Evolutionary conservation across 1,139 yeast genomes (phyloP).

Genomic region (Yamadazyma triangularis): DNA sequence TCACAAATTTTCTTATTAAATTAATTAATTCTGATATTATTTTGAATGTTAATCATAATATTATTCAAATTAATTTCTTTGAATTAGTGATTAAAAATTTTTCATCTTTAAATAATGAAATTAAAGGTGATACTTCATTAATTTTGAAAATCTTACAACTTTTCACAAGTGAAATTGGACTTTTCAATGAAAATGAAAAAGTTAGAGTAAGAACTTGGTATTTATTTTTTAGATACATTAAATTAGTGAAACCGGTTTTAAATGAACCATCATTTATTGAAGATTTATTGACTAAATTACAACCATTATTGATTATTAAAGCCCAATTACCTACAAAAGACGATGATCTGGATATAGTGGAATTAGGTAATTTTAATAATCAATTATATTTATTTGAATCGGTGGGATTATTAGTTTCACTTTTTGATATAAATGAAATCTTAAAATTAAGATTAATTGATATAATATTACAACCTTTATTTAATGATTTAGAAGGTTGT

Average conservation of each 20-base stretch:
- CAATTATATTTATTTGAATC: constrained; percentile 85
- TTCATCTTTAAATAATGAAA: constrained; percentile 48
- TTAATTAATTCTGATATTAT: constrained; percentile 52
- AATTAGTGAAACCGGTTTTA: constrained; percentile 58
- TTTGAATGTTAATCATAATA: constrained; percentile 60
- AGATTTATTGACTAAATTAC: constrained; percentile 36
- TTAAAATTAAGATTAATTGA: constrained; percentile 49
- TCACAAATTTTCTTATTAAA: constrained; percentile 60
- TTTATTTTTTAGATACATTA: constrained; percentile 76
- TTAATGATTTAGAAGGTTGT: constrained; percentile 58
- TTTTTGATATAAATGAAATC: constrained; percentile 31
- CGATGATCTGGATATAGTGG: constrained; percentile 52
- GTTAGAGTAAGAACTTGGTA: constrained; percentile 91
- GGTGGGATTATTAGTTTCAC: constrained; percentile 60
- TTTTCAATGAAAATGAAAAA: constrained; percentile 65
- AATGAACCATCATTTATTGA: constrained; percentile 26
- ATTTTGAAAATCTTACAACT: constrained; percentile 65
- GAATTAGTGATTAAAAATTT: constrained; percentile 83
- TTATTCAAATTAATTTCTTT: constrained; percentile 75
- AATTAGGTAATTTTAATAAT: constrained; percentile 63
- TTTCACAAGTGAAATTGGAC: constrained; percentile 76
- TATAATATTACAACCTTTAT: constrained; percentile 71
- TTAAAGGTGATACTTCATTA: constrained; percentile 43
- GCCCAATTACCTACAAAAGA: constrained; percentile 51
- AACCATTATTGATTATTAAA: constrained; percentile 52